These are phyloP conservation scores for Capsicum rhomboideum DNA, from an alignment of 257 asterid species.

Conservation along the genomic window DNA sequence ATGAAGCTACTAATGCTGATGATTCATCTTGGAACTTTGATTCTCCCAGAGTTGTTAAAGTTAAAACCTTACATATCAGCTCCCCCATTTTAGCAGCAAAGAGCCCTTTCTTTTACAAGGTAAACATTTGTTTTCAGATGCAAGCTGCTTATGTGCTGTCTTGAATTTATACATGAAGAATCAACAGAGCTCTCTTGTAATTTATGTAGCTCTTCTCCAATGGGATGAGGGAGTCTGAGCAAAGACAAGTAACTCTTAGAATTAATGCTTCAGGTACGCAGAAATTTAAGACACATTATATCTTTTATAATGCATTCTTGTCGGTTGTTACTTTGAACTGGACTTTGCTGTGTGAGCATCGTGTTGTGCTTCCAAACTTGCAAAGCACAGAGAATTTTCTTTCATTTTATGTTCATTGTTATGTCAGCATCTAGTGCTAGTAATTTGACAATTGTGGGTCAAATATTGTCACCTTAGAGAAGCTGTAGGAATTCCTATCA, in stretches of 20 bases:
- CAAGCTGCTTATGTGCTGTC: neutral
- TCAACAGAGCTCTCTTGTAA: slow-evolving; percentile 5
- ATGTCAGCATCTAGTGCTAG: neutral
- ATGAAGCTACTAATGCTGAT: slow-evolving; percentile 63
- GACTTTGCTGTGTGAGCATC: neutral
- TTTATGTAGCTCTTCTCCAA: slow-evolving; percentile 75
- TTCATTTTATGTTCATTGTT: neutral
- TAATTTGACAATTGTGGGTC: neutral
- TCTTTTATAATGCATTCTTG: neutral
- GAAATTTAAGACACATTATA: neutral
- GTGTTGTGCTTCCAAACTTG: neutral
- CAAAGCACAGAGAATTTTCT: neutral
- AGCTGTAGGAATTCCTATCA: neutral
- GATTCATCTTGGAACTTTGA: slow-evolving; percentile 63
- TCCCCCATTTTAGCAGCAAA: slow-evolving; percentile 88
- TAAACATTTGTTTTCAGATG: slow-evolving; percentile 15
- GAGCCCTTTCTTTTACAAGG: slow-evolving; percentile 89
- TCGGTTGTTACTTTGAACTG: neutral
- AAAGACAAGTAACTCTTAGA: slow-evolving; percentile 87
- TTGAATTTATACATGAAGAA: slow-evolving; percentile 9
- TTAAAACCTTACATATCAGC: slow-evolving; percentile 74
- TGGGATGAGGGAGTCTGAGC: slow-evolving; percentile 99
- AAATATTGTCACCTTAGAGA: neutral
- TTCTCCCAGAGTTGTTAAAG: slow-evolving; percentile 41
- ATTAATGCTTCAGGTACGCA: slow-evolving; percentile 73